These are phyloP conservation scores for Friedmanniomyces endolithicus DNA, from an alignment of 495 filamentous ascomycete genomes.

Conservation along the genomic window DNA sequence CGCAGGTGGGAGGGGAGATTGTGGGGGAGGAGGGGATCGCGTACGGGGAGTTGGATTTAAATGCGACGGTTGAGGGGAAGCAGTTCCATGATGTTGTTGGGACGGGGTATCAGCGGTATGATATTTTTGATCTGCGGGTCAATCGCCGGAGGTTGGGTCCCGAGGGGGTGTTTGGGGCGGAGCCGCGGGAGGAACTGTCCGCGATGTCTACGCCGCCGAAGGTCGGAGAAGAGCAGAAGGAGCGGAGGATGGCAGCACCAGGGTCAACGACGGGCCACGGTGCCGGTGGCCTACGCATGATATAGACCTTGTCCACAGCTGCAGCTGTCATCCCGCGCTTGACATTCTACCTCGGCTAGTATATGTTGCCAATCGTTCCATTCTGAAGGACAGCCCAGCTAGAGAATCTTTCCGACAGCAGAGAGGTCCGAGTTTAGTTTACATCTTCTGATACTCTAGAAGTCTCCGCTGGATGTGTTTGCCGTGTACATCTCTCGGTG, in stretches of 20 bases:
- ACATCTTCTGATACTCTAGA: too few relatives aligned
- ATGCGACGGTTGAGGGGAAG: constrained; percentile 33
- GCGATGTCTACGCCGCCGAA: neutral
- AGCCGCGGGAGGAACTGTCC: neutral
- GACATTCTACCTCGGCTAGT: too few relatives aligned
- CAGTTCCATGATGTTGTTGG: constrained; percentile 37
- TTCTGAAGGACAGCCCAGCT: constrained; percentile 18
- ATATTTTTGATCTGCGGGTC: constrained; percentile 34
- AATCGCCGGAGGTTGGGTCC: constrained; percentile 20
- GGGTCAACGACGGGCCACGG: neutral
- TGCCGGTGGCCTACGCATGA: neutral
- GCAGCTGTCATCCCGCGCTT: too few relatives aligned
- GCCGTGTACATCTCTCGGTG: too few relatives aligned
- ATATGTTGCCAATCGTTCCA: constrained; percentile 18
- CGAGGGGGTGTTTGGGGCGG: neutral
- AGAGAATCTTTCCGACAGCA: constrained; percentile 17
- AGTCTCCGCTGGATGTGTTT: too few relatives aligned
- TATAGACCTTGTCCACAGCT: neutral
- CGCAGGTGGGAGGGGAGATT: constrained; percentile 24
- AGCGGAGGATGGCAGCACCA: neutral
- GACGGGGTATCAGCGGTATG: constrained; percentile 32
- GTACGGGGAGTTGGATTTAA: constrained; percentile 35
- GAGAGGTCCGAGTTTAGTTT: constrained; percentile 19
- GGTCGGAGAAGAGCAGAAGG: neutral
- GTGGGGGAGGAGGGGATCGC: constrained; percentile 32